phyloP scores from a whole-genome alignment of 1,284 basidiomycete genomes.

The Pyrrhoderma lamaoense region DNA sequence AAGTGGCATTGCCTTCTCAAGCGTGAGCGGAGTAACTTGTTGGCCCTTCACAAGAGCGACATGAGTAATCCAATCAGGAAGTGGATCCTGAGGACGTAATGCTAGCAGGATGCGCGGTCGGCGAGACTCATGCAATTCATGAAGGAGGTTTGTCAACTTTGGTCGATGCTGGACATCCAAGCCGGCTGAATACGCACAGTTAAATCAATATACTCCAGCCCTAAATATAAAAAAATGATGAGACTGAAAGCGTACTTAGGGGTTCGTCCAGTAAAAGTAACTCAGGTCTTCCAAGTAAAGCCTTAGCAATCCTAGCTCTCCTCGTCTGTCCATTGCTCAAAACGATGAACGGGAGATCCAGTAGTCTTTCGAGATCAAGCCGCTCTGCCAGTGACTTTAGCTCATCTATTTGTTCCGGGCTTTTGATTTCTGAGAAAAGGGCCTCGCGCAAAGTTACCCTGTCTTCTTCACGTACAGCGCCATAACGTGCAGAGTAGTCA shows the following conservation, averaged over 20 bases:
- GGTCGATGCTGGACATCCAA: slow-evolving; percentile 58
- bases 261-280: slow-evolving; percentile 84
- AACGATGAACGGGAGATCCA: slow-evolving; percentile 79
- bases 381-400: slow-evolving; percentile 43
- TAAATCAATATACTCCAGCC: background rate
- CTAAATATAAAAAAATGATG: slow-evolving; percentile 18
- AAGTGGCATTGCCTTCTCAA: slow-evolving; percentile 21
- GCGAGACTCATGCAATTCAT: slow-evolving; percentile 44
- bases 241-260: slow-evolving; percentile 44
- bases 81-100: slow-evolving; percentile 69
- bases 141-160: slow-evolving; percentile 51
- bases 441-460: slow-evolving; percentile 62
- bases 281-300: slow-evolving; percentile 63
- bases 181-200: slow-evolving; percentile 46
- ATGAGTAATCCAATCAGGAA: slow-evolving; percentile 82
- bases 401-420: slow-evolving; percentile 20
- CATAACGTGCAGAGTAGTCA: slow-evolving; percentile 88
- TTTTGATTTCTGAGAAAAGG: slow-evolving; percentile 45
- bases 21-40: slow-evolving; percentile 39
- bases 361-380: slow-evolving; percentile 51
- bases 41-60: slow-evolving; percentile 53
- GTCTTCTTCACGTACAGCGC: slow-evolving; percentile 79
- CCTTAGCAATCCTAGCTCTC: slow-evolving; percentile 76
- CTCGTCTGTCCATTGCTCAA: slow-evolving; percentile 91
- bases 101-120: slow-evolving; percentile 69